Base-by-base conservation (phyloP, 176 grass and related monocot genomes). In the Aechmea fasciata region DNA sequence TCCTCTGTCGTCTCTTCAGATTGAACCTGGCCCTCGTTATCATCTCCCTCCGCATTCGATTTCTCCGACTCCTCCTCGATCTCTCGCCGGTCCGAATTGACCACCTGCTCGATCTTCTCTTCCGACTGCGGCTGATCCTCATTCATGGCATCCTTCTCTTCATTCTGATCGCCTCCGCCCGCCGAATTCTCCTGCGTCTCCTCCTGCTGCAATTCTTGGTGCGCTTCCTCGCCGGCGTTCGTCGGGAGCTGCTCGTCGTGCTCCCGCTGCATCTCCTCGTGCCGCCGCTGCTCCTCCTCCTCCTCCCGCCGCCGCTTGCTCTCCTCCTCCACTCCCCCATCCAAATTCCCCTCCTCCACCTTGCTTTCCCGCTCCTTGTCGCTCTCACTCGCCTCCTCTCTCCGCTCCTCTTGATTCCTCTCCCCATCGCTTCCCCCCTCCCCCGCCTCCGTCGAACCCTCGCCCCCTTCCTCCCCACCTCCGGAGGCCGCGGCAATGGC, bases 271-370 rank as follows among this genome's bases (percentile, higher is more conserved):
- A 50, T 66, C 65, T 69, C 67, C 1, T 91, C 86, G 1, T 79
- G 71, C 63, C 65, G 87, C 65, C 79, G 78, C 81, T 87, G 86
- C 71, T 79, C 67, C 10, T 62, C 78, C 18, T 52, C 63, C 62
- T 84, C 69, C 81, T 73, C 81, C 83, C 11, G 83, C 73, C 72
- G 66, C 7, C 47, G 75, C 18, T 66, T 76, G 87, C 79, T 91
- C 72, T 82, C 76, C 69, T 90, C 86, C 74, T 90, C 84, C 33
- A 84, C 70, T 71, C 86, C 88, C 29, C 88, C 86, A 13, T 92
- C 88, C 29, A 92, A n/a, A 68, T 70, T 86, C 72, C 79, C 77
- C 83, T 87, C 93, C 24, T 81, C 86, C 51, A 69, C 59, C 13
- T 78, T 79, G 17, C 49, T 65, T 59, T 23, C 75, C 66, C 1